Conservation (phyloP, 495 filamentous ascomycete species). For the Glonium stellatum region DNA sequence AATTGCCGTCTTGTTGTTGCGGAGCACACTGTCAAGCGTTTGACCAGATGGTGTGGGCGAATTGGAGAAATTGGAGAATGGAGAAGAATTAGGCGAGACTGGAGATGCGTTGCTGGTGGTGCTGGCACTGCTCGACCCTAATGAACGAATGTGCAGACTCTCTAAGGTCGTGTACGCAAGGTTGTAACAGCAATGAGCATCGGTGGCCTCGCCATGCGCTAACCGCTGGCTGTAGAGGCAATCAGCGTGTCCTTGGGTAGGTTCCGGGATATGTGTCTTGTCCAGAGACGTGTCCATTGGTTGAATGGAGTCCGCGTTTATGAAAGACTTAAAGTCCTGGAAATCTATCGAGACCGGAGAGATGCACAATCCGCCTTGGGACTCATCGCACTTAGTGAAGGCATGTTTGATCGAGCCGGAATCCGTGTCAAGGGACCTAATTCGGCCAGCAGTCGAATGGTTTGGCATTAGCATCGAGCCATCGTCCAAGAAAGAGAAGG, state of each 20-base stretch:
- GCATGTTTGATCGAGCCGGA: slow-evolving; percentile 9
- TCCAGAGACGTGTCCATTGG: slow-evolving; percentile 3
- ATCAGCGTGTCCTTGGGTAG: neutral
- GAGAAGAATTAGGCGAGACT: neutral
- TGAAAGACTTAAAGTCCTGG: slow-evolving; percentile 20
- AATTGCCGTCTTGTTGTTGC: slow-evolving; percentile 15
- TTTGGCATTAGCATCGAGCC: neutral
- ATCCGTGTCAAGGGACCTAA: neutral
- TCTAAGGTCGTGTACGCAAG: slow-evolving; percentile 20
- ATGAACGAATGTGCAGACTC: slow-evolving; percentile 6
- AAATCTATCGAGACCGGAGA: slow-evolving; percentile 12
- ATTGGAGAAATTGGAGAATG: neutral
- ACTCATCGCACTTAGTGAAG: slow-evolving; percentile 11
- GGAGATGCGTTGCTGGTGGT: neutral
- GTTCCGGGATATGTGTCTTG: neutral
- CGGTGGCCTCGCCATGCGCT: slow-evolving; percentile 5
- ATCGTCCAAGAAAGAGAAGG: neutral
- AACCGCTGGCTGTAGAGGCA: neutral
- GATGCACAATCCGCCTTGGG: neutral
- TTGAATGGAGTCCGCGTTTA: slow-evolving; percentile 10
- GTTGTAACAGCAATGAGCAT: slow-evolving; percentile 19
- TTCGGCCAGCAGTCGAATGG: neutral
- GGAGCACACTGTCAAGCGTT: slow-evolving; percentile 23
- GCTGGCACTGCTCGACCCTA: neutral
- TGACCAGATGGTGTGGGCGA: neutral